Evolutionary conservation across 306 rosid species (phyloP).

Genomic region (Lithocarpus polystachyus): DNA sequence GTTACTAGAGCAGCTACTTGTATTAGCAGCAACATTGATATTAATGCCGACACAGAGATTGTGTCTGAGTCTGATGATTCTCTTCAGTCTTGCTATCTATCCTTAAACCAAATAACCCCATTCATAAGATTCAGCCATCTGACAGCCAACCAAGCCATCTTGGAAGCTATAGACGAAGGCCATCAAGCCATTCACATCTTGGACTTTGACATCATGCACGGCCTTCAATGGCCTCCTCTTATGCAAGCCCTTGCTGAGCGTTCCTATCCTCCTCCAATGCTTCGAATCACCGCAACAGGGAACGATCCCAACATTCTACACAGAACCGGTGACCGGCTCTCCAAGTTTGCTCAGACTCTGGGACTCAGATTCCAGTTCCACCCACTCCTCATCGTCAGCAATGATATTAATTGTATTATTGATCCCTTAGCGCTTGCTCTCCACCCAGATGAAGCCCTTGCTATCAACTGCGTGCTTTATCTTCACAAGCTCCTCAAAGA

Average conservation of each 20-base stretch:
- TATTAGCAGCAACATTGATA: neutral
- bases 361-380: constrained; percentile 49
- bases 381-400: constrained; percentile 29
- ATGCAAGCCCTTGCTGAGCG: constrained; percentile 61
- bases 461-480: constrained; percentile 49
- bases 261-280: constrained; percentile 39
- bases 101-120: constrained; percentile 54
- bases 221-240: constrained; percentile 62
- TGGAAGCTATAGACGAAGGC: constrained; percentile 40
- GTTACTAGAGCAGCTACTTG: neutral
- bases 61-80: constrained; percentile 1
- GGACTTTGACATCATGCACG: constrained; percentile 56
- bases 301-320: constrained; percentile 31
- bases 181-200: constrained; percentile 42
- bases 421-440: constrained; percentile 17
- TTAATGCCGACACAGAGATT: neutral
- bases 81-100: constrained; percentile 39
- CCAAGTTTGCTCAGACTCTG: constrained; percentile 41
- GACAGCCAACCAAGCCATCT: constrained; percentile 59
- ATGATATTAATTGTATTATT: neutral
- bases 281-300: constrained; percentile 55
- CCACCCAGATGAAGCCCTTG: constrained; percentile 42
- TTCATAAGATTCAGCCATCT: constrained; percentile 47
- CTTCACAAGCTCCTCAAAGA: constrained; percentile 34
- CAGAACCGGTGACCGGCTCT: constrained; percentile 49